Evolutionary conservation across 2,329 filamentous ascomycete species (phyloP), one percentile per base, ranked within the genome.

Genomic region (Aureobasidium zeae): DNA sequence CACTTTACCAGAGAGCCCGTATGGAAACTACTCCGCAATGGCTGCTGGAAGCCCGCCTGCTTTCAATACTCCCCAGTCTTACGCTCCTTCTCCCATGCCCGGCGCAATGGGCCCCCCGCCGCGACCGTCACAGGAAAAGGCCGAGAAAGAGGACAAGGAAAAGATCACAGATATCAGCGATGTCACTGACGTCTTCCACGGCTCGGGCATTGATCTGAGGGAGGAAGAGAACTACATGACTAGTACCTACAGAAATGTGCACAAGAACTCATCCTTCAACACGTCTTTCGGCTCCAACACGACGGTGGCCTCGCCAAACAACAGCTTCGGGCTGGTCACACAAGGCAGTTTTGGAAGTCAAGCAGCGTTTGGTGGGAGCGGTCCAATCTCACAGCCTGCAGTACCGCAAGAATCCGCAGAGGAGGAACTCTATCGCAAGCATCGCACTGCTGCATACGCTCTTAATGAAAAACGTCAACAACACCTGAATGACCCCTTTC

Each of bases 181-280:
- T 55, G 74, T 88, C 33, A 85, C 82, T 51, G 88, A 95, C 64
- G 83, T 87, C 38, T 65, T 94, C 44, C 81, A 81, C 13, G 85
- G 83, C 13, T 89, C 86, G 12, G 87, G 86, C 37, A 86, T 95
- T 50, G 85, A 94, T 66, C 65, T 94, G 34, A 79, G 82, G 47
- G 86, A 86, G 51, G 88, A 94, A 61, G 86, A 93, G 57, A 84
- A 87, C 53, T 84, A 79, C 52, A 71, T 91, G 61, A 80, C 85
- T 32, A 79, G 77, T 47, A 69, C 78, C 45, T 81, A 79, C 57
- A 35, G 48, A 15, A 46, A 48, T n/a, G 32, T 43, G 22, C 51
- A 51, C 34, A 51, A 47, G 19, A 33, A 34, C 7, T 15, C 35
- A 1, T 49, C 49, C 9, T 50, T 63, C 52, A 49, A 30, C 19